A percentile compares a stretch with the other conserved stretches of the same genome.
These are phyloP conservation scores for Coprinellus aureogranulatus DNA, from an alignment of 768 basidiomycete species.

Conservation along the genomic window DNA sequence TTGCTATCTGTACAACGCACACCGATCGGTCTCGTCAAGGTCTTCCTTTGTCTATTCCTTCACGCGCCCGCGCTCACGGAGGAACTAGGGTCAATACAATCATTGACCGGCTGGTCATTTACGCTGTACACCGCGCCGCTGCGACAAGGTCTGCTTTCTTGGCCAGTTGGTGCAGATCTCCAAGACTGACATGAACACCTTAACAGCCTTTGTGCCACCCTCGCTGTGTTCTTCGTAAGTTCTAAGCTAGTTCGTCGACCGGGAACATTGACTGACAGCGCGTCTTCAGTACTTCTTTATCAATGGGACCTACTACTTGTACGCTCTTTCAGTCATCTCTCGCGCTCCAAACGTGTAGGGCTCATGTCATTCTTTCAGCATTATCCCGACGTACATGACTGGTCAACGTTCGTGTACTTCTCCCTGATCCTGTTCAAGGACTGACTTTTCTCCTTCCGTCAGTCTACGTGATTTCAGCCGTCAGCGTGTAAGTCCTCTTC, in stretches of 20 bases:
- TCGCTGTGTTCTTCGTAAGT: background rate
- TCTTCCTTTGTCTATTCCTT: background rate
- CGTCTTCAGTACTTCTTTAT: background rate
- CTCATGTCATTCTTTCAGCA: background rate
- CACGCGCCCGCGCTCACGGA: background rate
- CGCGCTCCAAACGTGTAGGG: background rate
- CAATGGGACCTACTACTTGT: slow-evolving; percentile 8
- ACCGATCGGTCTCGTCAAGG: slow-evolving; percentile 1
- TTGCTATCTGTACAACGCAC: slow-evolving; percentile 1
- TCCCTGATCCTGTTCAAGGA: background rate
- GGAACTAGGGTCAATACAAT: background rate
- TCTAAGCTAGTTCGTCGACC: background rate
- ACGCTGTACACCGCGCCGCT: slow-evolving; percentile 6
- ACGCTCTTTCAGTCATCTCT: background rate
- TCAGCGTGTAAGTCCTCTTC: slow-evolving; percentile 7
- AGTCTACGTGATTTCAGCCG: slow-evolving; percentile 9
- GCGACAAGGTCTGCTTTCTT: background rate
- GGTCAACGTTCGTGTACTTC: background rate
- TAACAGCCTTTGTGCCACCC: slow-evolving; percentile 2
- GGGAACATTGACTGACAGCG: background rate
- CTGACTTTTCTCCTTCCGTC: background rate
- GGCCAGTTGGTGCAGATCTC: background rate
- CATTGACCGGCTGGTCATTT: slow-evolving; percentile 4
- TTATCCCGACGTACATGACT: slow-evolving; percentile 1
- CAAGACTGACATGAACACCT: background rate